These are phyloP conservation scores for Zygoascus bituminiphila DNA, from an alignment of 805 yeast genomes.

Conservation along the genomic window DNA sequence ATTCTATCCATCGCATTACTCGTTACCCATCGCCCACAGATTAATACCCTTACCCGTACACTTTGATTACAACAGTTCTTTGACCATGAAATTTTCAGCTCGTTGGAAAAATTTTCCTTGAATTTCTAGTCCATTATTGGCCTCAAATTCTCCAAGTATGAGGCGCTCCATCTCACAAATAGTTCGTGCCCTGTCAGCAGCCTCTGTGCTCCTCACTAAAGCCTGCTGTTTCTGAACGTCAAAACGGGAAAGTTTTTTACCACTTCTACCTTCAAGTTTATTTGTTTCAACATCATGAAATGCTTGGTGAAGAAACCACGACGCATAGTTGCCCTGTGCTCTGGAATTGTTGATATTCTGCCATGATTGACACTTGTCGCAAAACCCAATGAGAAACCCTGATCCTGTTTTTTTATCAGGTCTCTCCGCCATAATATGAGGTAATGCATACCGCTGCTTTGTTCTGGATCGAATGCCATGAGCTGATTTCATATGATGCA, in stretches of 20 bases:
- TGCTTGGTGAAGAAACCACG: constrained; percentile 19
- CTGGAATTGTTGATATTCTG: constrained; percentile 17
- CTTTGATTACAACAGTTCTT: neutral
- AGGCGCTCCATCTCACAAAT: constrained; percentile 7
- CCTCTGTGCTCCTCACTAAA: constrained; percentile 4
- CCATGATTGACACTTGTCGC: constrained; percentile 18
- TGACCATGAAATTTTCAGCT: constrained; percentile 6
- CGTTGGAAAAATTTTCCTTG: constrained; percentile 7
- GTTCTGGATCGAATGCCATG: constrained; percentile 19
- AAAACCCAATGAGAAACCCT: constrained; percentile 14
- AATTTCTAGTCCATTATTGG: neutral
- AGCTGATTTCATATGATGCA: constrained; percentile 19
- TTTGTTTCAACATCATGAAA: constrained; percentile 16
- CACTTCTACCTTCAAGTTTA: constrained; percentile 14
- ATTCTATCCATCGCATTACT: no score
- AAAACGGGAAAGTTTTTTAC: constrained; percentile 14
- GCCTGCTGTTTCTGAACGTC: constrained; percentile 11
- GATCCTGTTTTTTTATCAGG: constrained; percentile 14
- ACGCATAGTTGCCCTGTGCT: constrained; percentile 12
- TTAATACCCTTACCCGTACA: no score
- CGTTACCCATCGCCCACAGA: no score
- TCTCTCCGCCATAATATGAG: constrained; percentile 14
- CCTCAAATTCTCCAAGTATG: constrained; percentile 9
- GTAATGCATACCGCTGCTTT: constrained; percentile 16
- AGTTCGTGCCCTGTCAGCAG: constrained; percentile 5